phyloP scores from a whole-genome alignment of 1,139 yeast species.

The Suhomyces choctaworum region DNA sequence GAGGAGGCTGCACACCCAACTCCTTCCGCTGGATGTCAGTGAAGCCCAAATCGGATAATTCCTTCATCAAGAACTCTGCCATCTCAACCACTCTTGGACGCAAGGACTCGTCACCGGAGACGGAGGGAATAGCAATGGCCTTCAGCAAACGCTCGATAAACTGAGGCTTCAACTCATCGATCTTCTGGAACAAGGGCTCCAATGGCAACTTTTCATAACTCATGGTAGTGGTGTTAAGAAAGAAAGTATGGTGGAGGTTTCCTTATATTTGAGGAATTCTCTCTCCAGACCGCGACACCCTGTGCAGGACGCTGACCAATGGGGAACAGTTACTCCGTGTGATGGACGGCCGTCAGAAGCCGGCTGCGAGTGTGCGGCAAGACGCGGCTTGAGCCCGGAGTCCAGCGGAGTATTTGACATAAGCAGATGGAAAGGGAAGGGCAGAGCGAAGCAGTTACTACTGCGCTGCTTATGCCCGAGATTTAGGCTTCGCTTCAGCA shows the following conservation, averaged over 20 bases:
- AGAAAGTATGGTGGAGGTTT: no score
- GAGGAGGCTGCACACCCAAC: slow-evolving; percentile 88
- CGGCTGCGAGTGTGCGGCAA: background rate
- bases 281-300: no score
- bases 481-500: no score
- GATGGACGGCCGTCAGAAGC: slow-evolving; percentile 2
- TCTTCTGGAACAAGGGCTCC: slow-evolving; percentile 54
- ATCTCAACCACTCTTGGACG: slow-evolving; percentile 85
- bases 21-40: slow-evolving; percentile 78
- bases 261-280: no score
- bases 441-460: no score
- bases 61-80: slow-evolving; percentile 76
- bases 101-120: slow-evolving; percentile 83
- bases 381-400: no score
- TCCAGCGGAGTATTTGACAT: no score
- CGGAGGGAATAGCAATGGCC: slow-evolving; percentile 93
- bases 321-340: background rate
- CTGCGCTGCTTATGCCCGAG: no score
- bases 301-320: background rate
- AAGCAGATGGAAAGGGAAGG: no score
- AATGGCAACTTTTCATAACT: slow-evolving; percentile 44
- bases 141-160: slow-evolving; percentile 68
- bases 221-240: slow-evolving; percentile 21
- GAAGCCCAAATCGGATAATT: slow-evolving; percentile 73
- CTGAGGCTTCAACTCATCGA: slow-evolving; percentile 68